Conservation (phyloP, 805 yeast species). For the Ogataea wickerhamii region DNA sequence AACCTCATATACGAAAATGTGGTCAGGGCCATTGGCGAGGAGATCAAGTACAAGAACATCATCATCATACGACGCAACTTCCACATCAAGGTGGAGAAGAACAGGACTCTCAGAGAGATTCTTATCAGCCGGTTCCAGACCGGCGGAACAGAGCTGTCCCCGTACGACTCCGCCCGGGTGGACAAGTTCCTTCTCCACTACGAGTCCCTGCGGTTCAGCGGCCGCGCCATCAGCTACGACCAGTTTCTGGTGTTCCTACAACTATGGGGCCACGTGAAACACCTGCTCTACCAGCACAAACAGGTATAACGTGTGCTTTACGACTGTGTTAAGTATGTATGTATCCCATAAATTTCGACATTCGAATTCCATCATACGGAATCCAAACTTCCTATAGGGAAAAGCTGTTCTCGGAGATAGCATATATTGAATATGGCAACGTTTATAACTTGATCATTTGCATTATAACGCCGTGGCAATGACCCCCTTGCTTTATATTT, state of each 20-base stretch:
- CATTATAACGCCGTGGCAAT: constrained; percentile 69
- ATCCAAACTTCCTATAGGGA: constrained; percentile 61
- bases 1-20: constrained; percentile 48
- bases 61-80: constrained; percentile 18
- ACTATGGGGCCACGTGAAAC: constrained; percentile 27
- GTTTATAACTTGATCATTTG: constrained; percentile 56
- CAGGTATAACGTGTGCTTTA: constrained; percentile 4
- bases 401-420: constrained; percentile 48
- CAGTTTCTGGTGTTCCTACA: constrained; percentile 62
- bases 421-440: constrained; percentile 53
- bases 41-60: constrained; percentile 42
- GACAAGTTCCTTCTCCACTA: constrained; percentile 48
- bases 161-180: constrained; percentile 11
- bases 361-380: constrained; percentile 53
- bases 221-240: constrained; percentile 51
- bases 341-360: constrained; percentile 52
- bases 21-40: constrained; percentile 56
- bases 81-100: constrained; percentile 19
- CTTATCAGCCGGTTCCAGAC: constrained; percentile 27
- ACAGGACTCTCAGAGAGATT: constrained; percentile 25
- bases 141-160: constrained; percentile 6
- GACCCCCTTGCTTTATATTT: constrained; percentile 49
- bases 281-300: constrained; percentile 12
- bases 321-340: too few relatives aligned
- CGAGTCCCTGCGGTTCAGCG: constrained; percentile 68